A percentile compares a stretch with the other conserved stretches of the same genome.
phyloP scores from a whole-genome alignment of 2,329 filamentous ascomycete genomes.

The Colletotrichum paranaense region DNA sequence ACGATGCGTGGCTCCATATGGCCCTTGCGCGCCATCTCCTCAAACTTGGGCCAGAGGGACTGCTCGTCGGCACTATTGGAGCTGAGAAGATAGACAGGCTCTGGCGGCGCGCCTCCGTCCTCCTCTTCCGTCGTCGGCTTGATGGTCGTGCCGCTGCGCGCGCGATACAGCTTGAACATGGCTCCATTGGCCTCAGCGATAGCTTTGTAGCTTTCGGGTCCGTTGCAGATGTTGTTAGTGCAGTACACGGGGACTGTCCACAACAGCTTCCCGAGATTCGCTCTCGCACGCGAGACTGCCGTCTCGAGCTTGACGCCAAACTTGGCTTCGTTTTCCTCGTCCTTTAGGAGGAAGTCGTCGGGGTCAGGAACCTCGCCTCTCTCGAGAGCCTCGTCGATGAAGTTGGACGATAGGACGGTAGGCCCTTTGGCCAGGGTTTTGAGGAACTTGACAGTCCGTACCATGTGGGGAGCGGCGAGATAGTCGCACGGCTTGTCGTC shows the following conservation, averaged over 20 bases:
- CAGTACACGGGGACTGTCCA: conserved; percentile 85
- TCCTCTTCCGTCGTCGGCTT: conserved; percentile 71
- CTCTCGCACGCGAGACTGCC: conserved; percentile 76
- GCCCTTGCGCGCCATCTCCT: conserved; percentile 79
- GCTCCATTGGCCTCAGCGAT: conserved; percentile 93
- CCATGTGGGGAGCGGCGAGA: conserved; percentile 85
- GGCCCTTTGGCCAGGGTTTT: conserved; percentile 86
- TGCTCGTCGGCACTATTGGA: conserved; percentile 75
- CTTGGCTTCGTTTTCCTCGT: conserved; percentile 78
- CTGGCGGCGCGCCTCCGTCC: conserved; percentile 69
- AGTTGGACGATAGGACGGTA: conserved; percentile 79
- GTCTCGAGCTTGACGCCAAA: conserved; percentile 77
- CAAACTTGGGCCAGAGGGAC: conserved; percentile 83
- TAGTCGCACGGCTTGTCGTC: conserved; percentile 84
- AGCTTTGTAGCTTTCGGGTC: conserved; percentile 83
- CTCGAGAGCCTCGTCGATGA: conserved; percentile 81
- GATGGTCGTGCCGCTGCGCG: conserved; percentile 76
- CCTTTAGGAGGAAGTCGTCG: conserved; percentile 75
- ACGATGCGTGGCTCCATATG: conserved; percentile 87
- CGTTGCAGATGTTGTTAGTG: conserved; percentile 81
- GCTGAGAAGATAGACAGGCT: conserved; percentile 86
- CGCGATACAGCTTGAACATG: conserved; percentile 80
- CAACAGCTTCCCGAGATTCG: conserved; percentile 82
- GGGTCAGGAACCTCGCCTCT: conserved; percentile 73
- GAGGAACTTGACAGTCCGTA: conserved; percentile 94